Evolutionary conservation across 139 green algal species (phyloP), one percentile per base, ranked within the genome.

Genomic region (Coelastrella sp.): DNA sequence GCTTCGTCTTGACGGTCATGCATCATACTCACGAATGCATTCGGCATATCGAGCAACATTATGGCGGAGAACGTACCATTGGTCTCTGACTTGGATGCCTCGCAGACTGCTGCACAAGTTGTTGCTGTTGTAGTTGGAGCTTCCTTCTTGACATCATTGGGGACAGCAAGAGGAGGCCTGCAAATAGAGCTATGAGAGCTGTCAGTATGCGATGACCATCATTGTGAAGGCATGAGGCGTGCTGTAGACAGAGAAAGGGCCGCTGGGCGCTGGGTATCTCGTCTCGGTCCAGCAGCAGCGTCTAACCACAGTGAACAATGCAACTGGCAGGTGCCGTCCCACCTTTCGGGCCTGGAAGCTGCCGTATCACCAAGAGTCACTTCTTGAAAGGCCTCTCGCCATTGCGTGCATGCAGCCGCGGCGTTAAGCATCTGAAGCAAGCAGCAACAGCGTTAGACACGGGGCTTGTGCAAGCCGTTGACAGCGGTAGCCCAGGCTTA

Each of bases 401-500:
- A 84, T 27, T 35, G 15, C 0, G n/a, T 73, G 77, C 77, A 84
- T 0, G 41, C 17, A 1, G 57, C 77, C 34, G 60, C 53, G 5
- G 77, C 77, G 27, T 84, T 84, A 27, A 62, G 77, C 59, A 84
- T 64, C 77, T 84, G 19, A 57, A 57, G 45, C 45, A 13, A 57
- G 45, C 45, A 23, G 11, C 11, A 57, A 23, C 11, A 23, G 45
- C 11, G 45, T 13, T 57, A 23, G 45, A 13, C 15, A 13, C 45
- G 11, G 15, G 11, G 45, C 45, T 23, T 13, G 11, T 57, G 45
- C 45, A 57, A 64, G 53, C 53, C 27, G 53, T 32, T 64, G 53
- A 9, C 53, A n/a, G n/a, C n/a, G n/a, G 21, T 21, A 27, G 21
- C 5, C 25, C 38, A 35, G 9, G n/a, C 77, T 75, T 48, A 84